A percentile compares a stretch with the other conserved stretches of the same genome.
Conservation (phyloP, 495 filamentous ascomycete genomes). For the Penicillium verhagenii region DNA sequence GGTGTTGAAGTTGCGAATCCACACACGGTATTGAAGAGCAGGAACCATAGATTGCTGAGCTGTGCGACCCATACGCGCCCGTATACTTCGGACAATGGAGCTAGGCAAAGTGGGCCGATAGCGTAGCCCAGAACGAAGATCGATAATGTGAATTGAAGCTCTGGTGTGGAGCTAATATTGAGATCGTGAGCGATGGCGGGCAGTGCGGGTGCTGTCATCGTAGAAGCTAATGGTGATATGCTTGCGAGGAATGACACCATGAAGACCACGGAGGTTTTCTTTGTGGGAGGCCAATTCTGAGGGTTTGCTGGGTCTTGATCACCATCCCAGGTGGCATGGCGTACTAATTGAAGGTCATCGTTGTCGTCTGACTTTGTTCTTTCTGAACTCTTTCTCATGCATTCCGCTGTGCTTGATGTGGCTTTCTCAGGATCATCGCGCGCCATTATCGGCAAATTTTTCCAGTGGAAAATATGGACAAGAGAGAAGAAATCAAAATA, state of each 20-base stretch:
- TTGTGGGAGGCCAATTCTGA: slow-evolving; percentile 22
- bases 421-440: neutral
- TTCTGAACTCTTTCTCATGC: neutral
- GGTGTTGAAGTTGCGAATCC: slow-evolving; percentile 47
- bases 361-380: neutral
- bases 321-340: slow-evolving; percentile 22
- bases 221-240: slow-evolving; percentile 50
- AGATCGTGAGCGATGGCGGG: slow-evolving; percentile 52
- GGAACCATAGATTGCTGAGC: slow-evolving; percentile 52
- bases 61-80: slow-evolving; percentile 55
- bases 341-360: neutral
- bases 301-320: slow-evolving; percentile 35
- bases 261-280: slow-evolving; percentile 28
- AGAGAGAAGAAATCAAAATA: no score
- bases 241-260: slow-evolving; percentile 16
- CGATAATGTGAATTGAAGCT: slow-evolving; percentile 51
- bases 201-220: slow-evolving; percentile 66
- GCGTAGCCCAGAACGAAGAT: slow-evolving; percentile 50
- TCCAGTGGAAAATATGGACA: no score
- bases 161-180: slow-evolving; percentile 43
- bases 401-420: neutral
- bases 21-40: slow-evolving; percentile 42
- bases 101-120: slow-evolving; percentile 52
- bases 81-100: slow-evolving; percentile 60
- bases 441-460: neutral